These are phyloP conservation scores for Prunus yedoensis DNA, from an alignment of 331 rosid genomes.

Conservation along the genomic window DNA sequence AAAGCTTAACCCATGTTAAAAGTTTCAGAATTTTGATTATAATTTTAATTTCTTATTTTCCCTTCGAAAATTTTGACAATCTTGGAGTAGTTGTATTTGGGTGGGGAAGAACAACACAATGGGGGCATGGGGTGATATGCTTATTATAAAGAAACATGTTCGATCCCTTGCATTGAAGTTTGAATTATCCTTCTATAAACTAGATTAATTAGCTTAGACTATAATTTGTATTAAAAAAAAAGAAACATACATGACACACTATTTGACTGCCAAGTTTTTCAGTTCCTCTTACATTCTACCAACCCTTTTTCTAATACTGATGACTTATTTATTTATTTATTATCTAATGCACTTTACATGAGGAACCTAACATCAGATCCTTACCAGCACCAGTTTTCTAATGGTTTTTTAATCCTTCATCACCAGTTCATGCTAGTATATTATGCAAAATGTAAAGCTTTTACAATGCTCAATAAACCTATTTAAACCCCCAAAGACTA, in stretches of 20 bases:
- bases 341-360: conserved; percentile 25
- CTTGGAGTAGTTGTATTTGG: no score
- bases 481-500: background rate
- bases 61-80: no score
- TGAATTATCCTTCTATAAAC: no score
- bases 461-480: background rate
- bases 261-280: background rate
- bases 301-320: background rate
- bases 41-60: background rate
- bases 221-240: no score
- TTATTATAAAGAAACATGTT: no score
- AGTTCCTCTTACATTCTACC: background rate
- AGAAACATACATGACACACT: background rate
- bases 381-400: background rate
- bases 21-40: background rate
- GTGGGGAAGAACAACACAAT: no score
- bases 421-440: background rate
- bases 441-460: background rate
- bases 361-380: conserved; percentile 28
- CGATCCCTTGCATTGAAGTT: no score
- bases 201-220: no score
- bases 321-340: background rate
- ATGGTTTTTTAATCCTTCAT: background rate
- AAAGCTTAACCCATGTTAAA: background rate
- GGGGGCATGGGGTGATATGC: no score